Evolutionary conservation across 1,284 basidiomycete species (phyloP), one percentile per base, ranked within the genome.

Genomic region (Ganoderma lucidum): DNA sequence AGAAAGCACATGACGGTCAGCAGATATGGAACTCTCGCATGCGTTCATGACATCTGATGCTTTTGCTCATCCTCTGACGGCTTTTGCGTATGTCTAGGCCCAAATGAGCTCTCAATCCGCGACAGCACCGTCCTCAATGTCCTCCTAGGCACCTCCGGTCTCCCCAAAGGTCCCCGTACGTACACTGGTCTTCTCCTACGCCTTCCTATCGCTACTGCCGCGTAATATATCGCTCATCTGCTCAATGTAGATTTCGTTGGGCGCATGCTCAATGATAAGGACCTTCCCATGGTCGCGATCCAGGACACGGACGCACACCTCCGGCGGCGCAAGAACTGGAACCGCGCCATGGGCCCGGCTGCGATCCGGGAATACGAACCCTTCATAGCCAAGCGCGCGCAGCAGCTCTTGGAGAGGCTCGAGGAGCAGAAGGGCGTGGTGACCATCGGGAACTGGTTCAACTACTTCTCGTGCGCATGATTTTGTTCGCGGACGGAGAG

Each of bases 41-140:
- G 23, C 23, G 23, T 23, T 12, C 39, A 14, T 12, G 5, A 9
- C 5, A 14, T 41, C 39, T 41, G 10, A 41, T 15, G 12, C 4
- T 23, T 23, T 23, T 23, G 0, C 23, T 30, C 51, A 19, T 1
- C 12, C 19, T 6, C 10, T 48, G 44, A 35, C 53, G 19, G 15
- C 15, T 28, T 17, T 23, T 23, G 1, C 23, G 23, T 23, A 30
- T 3, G 0, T 53, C 2, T 14, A 73, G 73, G 73, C 2, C 73
- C 73, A 6, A 74, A 74, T 55, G 73, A 74, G 37, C 42, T 74
- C 3, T 71, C 69, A 6, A 69, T 74, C n/a, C 69, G 67, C 15
- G 71, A 74, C 64, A 32, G 61, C n/a, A 35, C 67, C 14, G 66
- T 67, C 19, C 69, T 71, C 56, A 44, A 48, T 8, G 67, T 65